Base-by-base conservation (phyloP, 495 filamentous ascomycete species). In the Penicillium diatomitis region DNA sequence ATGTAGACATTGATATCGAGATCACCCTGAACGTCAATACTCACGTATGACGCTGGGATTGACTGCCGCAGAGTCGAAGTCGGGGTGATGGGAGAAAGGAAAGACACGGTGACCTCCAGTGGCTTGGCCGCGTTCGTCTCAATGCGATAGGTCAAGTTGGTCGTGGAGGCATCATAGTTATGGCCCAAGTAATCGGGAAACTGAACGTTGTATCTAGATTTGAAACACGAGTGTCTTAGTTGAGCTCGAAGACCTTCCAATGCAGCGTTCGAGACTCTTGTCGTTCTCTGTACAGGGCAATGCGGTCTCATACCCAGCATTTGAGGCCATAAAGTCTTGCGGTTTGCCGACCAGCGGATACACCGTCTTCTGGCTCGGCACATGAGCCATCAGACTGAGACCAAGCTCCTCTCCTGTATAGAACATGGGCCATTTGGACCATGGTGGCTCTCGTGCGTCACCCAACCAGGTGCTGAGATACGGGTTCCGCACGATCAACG, bases 361-460 rank as follows among this genome's bases (percentile, higher is more conserved):
- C n/a, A 92, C 84, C 6, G 74, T 77, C 41, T 74, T 75, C 8
- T 81, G 73, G 28, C 78, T 76, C 5, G 88, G 85, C 3, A 95
- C 73, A 30, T 84, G 79, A 38, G 87, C 90, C 61, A 96, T 78
- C 50, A 94, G 65, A 0, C 83, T 82, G 51, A 96, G 85, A 10
- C 91, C 91, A 50, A 95, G 64, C 74, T 90, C 80, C 60, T 84
- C 77, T 12, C 91, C 90, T 9, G 87, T 94, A 75, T 85, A 97
- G 63, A 97, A 97, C 52, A 95, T 94, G 30, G 90, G 91, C 90
- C 91, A 97, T 63, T 81, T 80, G 33, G 80, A 76, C 90, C 91
- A 97, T n/a, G 91, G 91, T 12, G 71, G 73, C 9, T 85, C 81
- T 41, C 91, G 79, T 33, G 88, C 88, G 69, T 84, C 77, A 8